Evolutionary conservation across 2,329 filamentous ascomycete genomes (phyloP), one percentile per base, ranked within the genome.

Genomic region (Stagonosporopsis rhizophila): DNA sequence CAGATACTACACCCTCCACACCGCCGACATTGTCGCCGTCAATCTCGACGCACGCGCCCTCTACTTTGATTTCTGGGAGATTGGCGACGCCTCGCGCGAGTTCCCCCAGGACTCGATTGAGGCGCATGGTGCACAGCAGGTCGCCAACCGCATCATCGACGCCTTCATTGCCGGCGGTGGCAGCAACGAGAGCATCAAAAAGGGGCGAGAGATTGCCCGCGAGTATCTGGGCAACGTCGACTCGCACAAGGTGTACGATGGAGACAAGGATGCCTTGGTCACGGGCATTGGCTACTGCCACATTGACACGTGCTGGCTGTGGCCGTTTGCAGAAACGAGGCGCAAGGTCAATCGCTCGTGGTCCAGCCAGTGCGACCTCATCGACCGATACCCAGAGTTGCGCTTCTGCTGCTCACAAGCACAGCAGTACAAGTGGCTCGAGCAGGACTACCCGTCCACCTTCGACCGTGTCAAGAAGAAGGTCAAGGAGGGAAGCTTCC

Each of bases 401-500:
- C 88, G 91, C 42, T 99, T 99, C 80, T 88, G 90, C 49, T 92
- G 90, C 71, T 97, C 93, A 0, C 92, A 96, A 73, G 95, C 94
- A 17, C 95, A 99, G 74, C 95, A 99, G 75, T 99, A 91, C 83
- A 97, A 97, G 77, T 99, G 95, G 95, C 83, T 98, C 27, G 92
- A 98, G 78, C 81, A 90, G 66, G 82, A 91, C 63, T 99, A 99
- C 72, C 94, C 95, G 0, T 87, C 87, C 37, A 89, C 92, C 2
- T 98, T 92, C 73, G 89, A 96, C 65, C 89, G 94, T 15, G 94
- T 99, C 64, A 96, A 96, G 80, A 81, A 84, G 52, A 96, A 96
- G 83, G 89, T 98, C 58, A 91, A 91, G 76, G 87, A 93, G 68
- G 94, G 93, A 20, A 89, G 86, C 59, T 99, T 99, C 76, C 91